Conservation (phyloP, 1,284 basidiomycete species). For the Irpex rosettiformis region DNA sequence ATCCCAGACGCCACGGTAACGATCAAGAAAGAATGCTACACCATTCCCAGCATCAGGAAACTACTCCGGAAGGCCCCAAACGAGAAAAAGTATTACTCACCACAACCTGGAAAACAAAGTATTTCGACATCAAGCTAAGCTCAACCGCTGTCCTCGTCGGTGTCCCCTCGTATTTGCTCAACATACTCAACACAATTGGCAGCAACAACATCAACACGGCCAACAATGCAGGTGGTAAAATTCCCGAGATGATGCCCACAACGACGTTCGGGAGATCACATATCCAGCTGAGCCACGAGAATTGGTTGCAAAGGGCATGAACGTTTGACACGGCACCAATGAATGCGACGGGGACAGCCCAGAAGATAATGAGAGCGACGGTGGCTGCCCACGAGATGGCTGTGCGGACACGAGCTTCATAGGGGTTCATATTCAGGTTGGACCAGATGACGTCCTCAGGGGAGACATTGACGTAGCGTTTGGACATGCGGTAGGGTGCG, state of each 20-base stretch:
- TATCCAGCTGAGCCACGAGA: conserved; percentile 83
- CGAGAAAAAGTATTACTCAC: conserved; percentile 42
- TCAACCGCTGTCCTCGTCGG: conserved; percentile 82
- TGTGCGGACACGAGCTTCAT: conserved; percentile 70
- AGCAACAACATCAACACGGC: conserved; percentile 90
- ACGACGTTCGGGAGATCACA: conserved; percentile 60
- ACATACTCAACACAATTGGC: conserved; percentile 77
- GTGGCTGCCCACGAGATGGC: conserved; percentile 61
- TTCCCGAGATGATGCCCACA: conserved; percentile 88
- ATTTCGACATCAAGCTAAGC: conserved; percentile 87
- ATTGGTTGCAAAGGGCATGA: conserved; percentile 57
- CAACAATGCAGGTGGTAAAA: conserved; percentile 82
- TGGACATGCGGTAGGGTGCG: conserved; percentile 72
- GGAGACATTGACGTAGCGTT: conserved; percentile 68
- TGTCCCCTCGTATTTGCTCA: conserved; percentile 78
- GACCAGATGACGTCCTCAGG: conserved; percentile 90
- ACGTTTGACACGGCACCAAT: conserved; percentile 88
- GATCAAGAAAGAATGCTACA: conserved; percentile 84
- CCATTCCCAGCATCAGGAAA: too few species aligned
- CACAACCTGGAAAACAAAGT: conserved; percentile 89
- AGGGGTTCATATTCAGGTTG: conserved; percentile 86
- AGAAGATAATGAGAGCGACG: conserved; percentile 63
- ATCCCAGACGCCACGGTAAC: conserved; percentile 82
- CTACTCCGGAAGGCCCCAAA: too few species aligned
- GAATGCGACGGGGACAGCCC: conserved; percentile 80